phyloP scores from a whole-genome alignment of 75 land plant species.

The Isoetes taiwanensis region DNA sequence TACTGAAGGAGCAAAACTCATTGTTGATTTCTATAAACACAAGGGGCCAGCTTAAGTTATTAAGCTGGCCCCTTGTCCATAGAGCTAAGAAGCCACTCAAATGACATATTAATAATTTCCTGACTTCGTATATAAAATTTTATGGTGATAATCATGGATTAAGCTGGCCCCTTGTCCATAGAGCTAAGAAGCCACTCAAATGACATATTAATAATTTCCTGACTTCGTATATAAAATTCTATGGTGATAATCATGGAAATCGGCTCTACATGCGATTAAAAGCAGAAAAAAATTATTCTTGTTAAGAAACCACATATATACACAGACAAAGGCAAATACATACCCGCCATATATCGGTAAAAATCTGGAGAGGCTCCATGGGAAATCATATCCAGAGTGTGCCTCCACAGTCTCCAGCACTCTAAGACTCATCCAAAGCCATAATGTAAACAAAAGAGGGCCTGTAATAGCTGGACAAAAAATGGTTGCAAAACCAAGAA shows the following conservation, averaged over 20 bases:
- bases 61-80: too few species aligned
- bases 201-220: slow-evolving; percentile 94
- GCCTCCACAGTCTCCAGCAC: slow-evolving; percentile 99
- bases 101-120: too few species aligned
- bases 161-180: too few species aligned
- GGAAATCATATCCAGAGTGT: slow-evolving; percentile 97
- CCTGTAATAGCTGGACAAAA: slow-evolving; percentile 97
- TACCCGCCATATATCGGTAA: slow-evolving; percentile 94
- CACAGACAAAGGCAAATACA: slow-evolving; percentile 4
- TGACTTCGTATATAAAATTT: too few species aligned
- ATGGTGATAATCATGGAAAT: slow-evolving; percentile 98
- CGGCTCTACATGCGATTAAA: too few species aligned
- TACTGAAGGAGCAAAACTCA: too few species aligned
- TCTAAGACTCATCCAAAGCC: slow-evolving; percentile 95
- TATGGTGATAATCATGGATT: too few species aligned
- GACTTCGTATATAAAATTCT: slow-evolving; percentile 92
- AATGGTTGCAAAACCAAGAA: slow-evolving; percentile 97
- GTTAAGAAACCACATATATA: neutral
- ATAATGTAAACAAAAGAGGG: slow-evolving; percentile 84
- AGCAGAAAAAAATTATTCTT: too few species aligned
- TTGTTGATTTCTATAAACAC: too few species aligned
- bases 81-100: too few species aligned
- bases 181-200: too few species aligned
- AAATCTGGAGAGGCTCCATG: slow-evolving; percentile 91
- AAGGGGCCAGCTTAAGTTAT: too few species aligned